Evolutionary conservation across 2,329 filamentous ascomycete species (phyloP), one percentile per base, ranked within the genome.

Genomic region (Fusarium fujikuroi): DNA sequence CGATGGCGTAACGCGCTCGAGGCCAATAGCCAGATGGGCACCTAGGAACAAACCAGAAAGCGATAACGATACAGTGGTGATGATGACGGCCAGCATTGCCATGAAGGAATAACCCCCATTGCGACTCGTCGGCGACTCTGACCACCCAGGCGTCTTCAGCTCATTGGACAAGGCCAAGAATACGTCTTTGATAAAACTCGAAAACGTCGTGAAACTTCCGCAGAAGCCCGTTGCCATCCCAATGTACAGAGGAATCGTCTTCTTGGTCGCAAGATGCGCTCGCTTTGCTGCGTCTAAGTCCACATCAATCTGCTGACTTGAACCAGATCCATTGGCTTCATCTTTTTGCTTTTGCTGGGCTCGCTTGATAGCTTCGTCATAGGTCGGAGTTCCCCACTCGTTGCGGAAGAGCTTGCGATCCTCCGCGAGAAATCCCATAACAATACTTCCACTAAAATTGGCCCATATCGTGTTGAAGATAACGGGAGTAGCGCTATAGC

Each of bases 171-270:
- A 83, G 0, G 93, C 92, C 28, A 97, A 87, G 79, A 97, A 97
- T 19, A 87, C 83, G 76, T 97, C 95, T 11, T 93, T 88, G 52
- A 95, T 91, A 79, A 97, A 97, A 25, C 92, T 91, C 0, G 95
- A 97, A 82, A 97, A 97, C 15, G 92, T 95, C 0, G 95, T 98
- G 78, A 96, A 93, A 74, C 93, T 95, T 70, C 95, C 94, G 77
- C 94, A 97, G 81, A 96, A 96, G 16, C 93, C 95, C 0, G 93
- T 97, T 0, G 93, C 90, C 10, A 98, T 88, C 57, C 93, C 95
- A 66, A 97, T 92, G 79, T 97, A 97, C 1, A 97, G 85, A 0
- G 95, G 95, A 34, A 97, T 92, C 0, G 93, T 93, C 84, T 97
- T 97, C 80, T 97, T 97, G 34, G 86, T 83, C 9, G 90, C 85